These are phyloP conservation scores for Ustilago sp. DNA, from an alignment of 1,284 basidiomycete species.

Conservation along the genomic window DNA sequence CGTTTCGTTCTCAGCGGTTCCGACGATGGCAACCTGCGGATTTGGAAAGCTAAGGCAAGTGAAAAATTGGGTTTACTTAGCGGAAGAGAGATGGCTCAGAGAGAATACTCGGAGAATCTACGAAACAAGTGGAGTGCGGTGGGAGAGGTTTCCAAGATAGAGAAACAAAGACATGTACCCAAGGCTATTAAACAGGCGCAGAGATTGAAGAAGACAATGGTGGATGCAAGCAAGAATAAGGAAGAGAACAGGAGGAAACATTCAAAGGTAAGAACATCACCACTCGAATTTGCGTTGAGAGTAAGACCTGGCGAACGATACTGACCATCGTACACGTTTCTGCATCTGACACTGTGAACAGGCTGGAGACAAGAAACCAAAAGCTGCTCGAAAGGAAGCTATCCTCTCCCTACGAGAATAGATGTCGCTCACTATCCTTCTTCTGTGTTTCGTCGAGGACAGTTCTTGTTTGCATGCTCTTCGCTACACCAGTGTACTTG, in stretches of 20 bases:
- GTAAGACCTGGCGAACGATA: background rate
- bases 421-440: background rate
- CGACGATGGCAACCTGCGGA: slow-evolving; percentile 94
- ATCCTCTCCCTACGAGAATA: slow-evolving; percentile 50
- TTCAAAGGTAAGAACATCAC: slow-evolving; percentile 72
- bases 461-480: slow-evolving; percentile 9
- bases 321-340: background rate
- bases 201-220: slow-evolving; percentile 91
- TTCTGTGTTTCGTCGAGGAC: background rate
- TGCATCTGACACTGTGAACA: background rate
- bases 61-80: slow-evolving; percentile 92
- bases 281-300: background rate
- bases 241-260: slow-evolving; percentile 84
- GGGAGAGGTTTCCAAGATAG: slow-evolving; percentile 82
- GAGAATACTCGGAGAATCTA: slow-evolving; percentile 91
- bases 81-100: slow-evolving; percentile 88
- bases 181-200: slow-evolving; percentile 88
- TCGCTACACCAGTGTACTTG: slow-evolving; percentile 31
- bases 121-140: slow-evolving; percentile 83
- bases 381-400: slow-evolving; percentile 81
- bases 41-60: slow-evolving; percentile 95
- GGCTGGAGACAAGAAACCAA: slow-evolving; percentile 85
- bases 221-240: slow-evolving; percentile 88
- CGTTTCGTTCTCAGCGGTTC: slow-evolving; percentile 93
- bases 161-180: slow-evolving; percentile 86